A percentile compares a stretch with the other conserved stretches of the same genome.
Evolutionary conservation across 1,139 yeast species (phyloP).

Genomic region (Pneumocystis sp.): DNA sequence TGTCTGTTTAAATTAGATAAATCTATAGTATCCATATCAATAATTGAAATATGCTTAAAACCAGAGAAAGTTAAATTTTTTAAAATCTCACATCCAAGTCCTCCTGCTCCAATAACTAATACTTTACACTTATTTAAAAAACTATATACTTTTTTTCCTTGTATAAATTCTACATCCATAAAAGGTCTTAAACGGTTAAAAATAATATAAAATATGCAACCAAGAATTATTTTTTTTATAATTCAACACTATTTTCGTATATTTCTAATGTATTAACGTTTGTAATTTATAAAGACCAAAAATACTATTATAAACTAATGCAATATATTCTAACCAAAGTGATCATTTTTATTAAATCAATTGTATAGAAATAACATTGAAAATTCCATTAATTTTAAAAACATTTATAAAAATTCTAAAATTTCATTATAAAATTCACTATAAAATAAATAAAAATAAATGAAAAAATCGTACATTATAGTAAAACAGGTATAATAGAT

Average conservation of each 20-base stretch:
- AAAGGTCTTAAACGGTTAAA: slow-evolving; percentile 5
- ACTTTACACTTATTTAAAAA: slow-evolving; percentile 9
- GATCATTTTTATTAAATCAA: neutral
- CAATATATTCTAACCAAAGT: no score
- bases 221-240: neutral
- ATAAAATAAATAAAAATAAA: neutral
- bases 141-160: neutral
- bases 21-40: slow-evolving; percentile 93
- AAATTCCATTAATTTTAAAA: neutral
- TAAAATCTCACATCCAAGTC: slow-evolving; percentile 84
- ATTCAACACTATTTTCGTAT: neutral
- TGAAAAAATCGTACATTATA: neutral
- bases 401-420: neutral
- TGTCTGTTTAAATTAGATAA: slow-evolving; percentile 81
- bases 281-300: neutral
- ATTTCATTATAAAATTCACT: no score
- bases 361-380: neutral
- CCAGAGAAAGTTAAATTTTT: slow-evolving; percentile 72
- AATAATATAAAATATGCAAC: slow-evolving; percentile 1
- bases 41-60: slow-evolving; percentile 57
- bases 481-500: neutral
- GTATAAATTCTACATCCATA: neutral
- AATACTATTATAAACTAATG: neutral
- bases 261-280: neutral
- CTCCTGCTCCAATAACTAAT: slow-evolving; percentile 71